A percentile compares a stretch with the other conserved stretches of the same genome.
Evolutionary conservation across 2,329 filamentous ascomycete genomes (phyloP).

Genomic region (Chalaropsis ovoidea): DNA sequence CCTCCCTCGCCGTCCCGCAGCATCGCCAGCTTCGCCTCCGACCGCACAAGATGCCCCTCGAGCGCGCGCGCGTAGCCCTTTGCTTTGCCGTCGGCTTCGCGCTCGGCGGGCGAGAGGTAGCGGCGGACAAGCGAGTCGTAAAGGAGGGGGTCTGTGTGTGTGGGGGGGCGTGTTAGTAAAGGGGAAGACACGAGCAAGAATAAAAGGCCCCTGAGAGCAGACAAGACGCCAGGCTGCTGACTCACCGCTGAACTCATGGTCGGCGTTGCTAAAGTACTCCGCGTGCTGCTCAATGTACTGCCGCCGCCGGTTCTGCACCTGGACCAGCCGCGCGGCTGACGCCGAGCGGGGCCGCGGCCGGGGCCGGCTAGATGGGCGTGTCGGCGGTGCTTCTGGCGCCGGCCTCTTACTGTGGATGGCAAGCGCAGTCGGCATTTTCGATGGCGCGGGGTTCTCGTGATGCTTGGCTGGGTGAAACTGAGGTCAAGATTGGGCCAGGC

Average conservation of each 20-base stretch:
- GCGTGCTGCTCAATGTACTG: constrained; percentile 64
- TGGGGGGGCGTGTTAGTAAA: neutral
- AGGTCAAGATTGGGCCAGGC: too few species aligned
- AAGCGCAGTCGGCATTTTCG: neutral
- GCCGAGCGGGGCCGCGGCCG: constrained; percentile 33
- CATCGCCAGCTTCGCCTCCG: constrained; percentile 60
- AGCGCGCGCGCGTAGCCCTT: constrained; percentile 73
- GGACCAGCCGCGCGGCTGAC: constrained; percentile 39
- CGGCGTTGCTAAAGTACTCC: constrained; percentile 53
- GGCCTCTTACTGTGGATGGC: neutral
- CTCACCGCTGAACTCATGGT: constrained; percentile 47
- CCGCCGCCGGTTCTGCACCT: constrained; percentile 64
- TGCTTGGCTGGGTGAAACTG: too few species aligned
- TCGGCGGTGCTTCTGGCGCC: too few species aligned
- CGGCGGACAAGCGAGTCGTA: constrained; percentile 72
- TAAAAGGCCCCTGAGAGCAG: neutral
- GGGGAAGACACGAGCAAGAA: too few species aligned
- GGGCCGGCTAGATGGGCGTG: neutral
- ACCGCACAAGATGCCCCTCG: constrained; percentile 65
- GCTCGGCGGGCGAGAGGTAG: constrained; percentile 63
- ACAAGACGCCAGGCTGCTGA: neutral
- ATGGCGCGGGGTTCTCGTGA: too few species aligned
- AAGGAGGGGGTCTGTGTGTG: constrained; percentile 55
- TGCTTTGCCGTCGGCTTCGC: constrained; percentile 58
- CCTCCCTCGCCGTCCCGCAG: constrained; percentile 17